These are phyloP conservation scores for Phytophthora constricta DNA, from an alignment of 352 stramenopile species.

Conservation along the genomic window DNA sequence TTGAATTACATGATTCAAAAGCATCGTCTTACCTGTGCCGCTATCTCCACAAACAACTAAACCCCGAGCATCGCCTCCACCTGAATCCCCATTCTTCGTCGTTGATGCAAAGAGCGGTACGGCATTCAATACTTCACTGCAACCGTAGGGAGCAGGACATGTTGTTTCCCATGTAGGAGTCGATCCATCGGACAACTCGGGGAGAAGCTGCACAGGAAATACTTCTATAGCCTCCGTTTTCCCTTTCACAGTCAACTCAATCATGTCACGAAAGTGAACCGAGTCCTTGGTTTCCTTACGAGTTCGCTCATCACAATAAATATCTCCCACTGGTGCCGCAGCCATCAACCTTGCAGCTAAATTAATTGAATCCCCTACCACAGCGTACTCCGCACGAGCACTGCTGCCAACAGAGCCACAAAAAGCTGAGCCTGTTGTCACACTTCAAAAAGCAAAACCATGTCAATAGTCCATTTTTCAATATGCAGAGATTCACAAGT, in stretches of 20 bases:
- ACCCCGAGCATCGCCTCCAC: constrained; percentile 35
- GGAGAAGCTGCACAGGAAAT: constrained; percentile 46
- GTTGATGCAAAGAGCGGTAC: constrained; percentile 57
- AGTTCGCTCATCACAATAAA: constrained; percentile 81
- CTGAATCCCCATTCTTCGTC: constrained; percentile 4
- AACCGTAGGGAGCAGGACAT: constrained; percentile 49
- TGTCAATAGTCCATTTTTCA: neutral
- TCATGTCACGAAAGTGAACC: constrained; percentile 53
- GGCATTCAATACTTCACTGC: constrained; percentile 51
- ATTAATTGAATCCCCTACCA: constrained; percentile 88
- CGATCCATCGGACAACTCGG: constrained; percentile 4
- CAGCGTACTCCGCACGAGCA: constrained; percentile 78
- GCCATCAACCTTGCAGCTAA: constrained; percentile 82
- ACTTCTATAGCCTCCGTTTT: constrained; percentile 58
- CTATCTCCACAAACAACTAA: constrained; percentile 67
- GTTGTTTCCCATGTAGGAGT: constrained; percentile 1
- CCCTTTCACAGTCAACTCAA: constrained; percentile 70
- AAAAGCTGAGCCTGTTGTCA: constrained; percentile 78
- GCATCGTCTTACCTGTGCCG: constrained; percentile 73
- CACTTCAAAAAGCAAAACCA: constrained; percentile 30
- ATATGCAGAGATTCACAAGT: neutral
- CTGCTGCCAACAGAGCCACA: constrained; percentile 77
- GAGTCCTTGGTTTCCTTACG: constrained; percentile 61
- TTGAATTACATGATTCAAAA: constrained; percentile 62
- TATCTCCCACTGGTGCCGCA: constrained; percentile 55